Conservation (phyloP, 495 filamentous ascomycete genomes). For the Penicillium diatomitis region DNA sequence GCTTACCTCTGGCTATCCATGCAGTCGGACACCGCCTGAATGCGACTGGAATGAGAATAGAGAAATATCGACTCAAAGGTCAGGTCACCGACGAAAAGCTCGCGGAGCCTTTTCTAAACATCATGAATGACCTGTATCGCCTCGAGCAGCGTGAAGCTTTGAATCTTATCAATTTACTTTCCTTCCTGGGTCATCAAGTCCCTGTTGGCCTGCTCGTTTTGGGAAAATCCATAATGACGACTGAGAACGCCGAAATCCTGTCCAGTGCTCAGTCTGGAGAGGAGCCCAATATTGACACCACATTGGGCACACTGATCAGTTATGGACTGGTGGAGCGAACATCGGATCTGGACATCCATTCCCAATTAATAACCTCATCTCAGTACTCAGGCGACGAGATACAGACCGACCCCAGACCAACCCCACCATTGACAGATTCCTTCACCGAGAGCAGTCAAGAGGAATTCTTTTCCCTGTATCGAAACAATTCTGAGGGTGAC, state of each 20-base stretch:
- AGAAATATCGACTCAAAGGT: slow-evolving; percentile 56
- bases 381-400: slow-evolving; percentile 16
- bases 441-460: slow-evolving; percentile 42
- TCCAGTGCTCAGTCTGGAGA: slow-evolving; percentile 41
- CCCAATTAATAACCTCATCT: slow-evolving; percentile 26
- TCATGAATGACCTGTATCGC: slow-evolving; percentile 61
- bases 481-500: slow-evolving; percentile 47
- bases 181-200: slow-evolving; percentile 64
- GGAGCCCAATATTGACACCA: slow-evolving; percentile 56
- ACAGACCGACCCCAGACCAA: slow-evolving; percentile 12
- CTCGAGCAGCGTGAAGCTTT: slow-evolving; percentile 50
- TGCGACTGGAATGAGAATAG: slow-evolving; percentile 59
- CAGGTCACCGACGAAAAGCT: slow-evolving; percentile 60
- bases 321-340: slow-evolving; percentile 61
- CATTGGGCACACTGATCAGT: slow-evolving; percentile 55
- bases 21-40: slow-evolving; percentile 68
- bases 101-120: slow-evolving; percentile 58
- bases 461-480: slow-evolving; percentile 30
- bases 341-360: slow-evolving; percentile 28
- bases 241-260: slow-evolving; percentile 39
- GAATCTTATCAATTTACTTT: slow-evolving; percentile 65
- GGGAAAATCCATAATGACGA: slow-evolving; percentile 50
- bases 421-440: slow-evolving; percentile 28
- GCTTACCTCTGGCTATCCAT: slow-evolving; percentile 70
- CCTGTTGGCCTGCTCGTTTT: slow-evolving; percentile 66